These are phyloP conservation scores for Sugiyamaella mastotermitis DNA, from an alignment of 805 yeast species.

Conservation along the genomic window DNA sequence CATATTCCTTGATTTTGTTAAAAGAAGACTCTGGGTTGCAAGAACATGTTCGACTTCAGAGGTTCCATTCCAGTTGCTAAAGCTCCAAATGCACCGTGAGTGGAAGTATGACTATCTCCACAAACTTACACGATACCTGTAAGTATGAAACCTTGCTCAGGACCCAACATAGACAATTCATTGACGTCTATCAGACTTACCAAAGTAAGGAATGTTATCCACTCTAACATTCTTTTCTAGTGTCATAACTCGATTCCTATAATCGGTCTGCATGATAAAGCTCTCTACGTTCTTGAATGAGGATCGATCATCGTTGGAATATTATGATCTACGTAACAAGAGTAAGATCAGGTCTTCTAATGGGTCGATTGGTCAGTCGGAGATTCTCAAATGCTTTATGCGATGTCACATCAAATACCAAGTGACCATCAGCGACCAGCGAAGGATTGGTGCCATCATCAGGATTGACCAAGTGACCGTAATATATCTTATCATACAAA, in stretches of 20 bases:
- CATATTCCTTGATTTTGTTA: constrained; percentile 95
- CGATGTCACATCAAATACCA: constrained; percentile 97
- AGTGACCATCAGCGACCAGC: constrained; percentile 90
- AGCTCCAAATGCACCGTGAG: constrained; percentile 98
- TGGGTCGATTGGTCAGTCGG: constrained; percentile 76
- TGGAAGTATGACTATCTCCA: constrained; percentile 98
- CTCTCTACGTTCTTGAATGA: constrained; percentile 65
- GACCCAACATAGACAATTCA: constrained; percentile 99
- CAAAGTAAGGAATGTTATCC: constrained; percentile 86
- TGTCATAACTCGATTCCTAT: constrained; percentile 86
- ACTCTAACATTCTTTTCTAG: constrained; percentile 88
- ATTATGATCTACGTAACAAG: constrained; percentile 96
- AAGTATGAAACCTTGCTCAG: constrained; percentile 96
- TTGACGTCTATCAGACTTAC: constrained; percentile 91
- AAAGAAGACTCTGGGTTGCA: constrained; percentile 92
- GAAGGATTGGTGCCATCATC: constrained; percentile 81
- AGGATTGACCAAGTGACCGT: constrained; percentile 86
- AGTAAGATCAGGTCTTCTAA: constrained; percentile 88
- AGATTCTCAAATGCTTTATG: constrained; percentile 99
- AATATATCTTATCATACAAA: constrained; percentile 92
- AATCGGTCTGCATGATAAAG: constrained; percentile 85
- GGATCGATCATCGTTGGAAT: constrained; percentile 89
- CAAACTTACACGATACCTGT: constrained; percentile 99
- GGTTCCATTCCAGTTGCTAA: constrained; percentile 98
- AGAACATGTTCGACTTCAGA: constrained; percentile 98